Conservation (phyloP, 345 rosid species). For the Barbarea vulgaris region DNA sequence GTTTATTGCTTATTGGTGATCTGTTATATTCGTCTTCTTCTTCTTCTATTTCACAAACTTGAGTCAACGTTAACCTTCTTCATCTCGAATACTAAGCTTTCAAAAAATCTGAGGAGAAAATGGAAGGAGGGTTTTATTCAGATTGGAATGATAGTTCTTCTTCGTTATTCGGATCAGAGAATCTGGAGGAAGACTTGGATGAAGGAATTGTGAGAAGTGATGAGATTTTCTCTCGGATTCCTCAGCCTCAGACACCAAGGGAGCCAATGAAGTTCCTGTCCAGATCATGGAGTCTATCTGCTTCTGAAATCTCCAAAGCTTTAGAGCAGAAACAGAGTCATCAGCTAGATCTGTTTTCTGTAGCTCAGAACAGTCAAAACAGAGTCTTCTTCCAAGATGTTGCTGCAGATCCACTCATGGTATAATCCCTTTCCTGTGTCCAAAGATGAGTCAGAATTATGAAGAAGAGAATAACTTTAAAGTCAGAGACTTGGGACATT, state of each 20-base stretch:
- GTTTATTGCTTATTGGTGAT: neutral
- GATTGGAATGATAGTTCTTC: conserved; percentile 44
- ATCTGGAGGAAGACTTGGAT: conserved; percentile 57
- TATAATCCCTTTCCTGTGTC: neutral
- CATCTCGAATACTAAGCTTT: neutral
- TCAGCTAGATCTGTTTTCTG: conserved; percentile 36
- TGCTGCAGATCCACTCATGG: conserved; percentile 30
- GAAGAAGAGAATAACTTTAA: neutral
- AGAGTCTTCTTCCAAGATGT: conserved; percentile 17
- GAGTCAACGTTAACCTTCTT: conserved; percentile 12
- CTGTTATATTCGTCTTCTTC: neutral
- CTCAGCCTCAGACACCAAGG: conserved; percentile 74
- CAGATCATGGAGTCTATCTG: conserved; percentile 91
- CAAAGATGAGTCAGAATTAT: neutral
- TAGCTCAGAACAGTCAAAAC: neutral
- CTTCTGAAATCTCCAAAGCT: conserved; percentile 87
- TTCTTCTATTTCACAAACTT: neutral
- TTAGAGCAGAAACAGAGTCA: conserved; percentile 47
- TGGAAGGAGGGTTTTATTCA: conserved; percentile 57
- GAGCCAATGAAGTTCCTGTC: conserved; percentile 92
- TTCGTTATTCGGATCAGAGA: conserved; percentile 41
- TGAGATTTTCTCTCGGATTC: conserved; percentile 33
- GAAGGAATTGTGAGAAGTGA: conserved; percentile 2
- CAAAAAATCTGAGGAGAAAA: conserved; percentile 10
- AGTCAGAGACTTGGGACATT: conserved; percentile 7